Percentiles rank a stretch among this genome's conserved stretches.
Evolutionary conservation across 2,329 filamentous ascomycete genomes (phyloP).

Genomic region (Onygenales sp.): DNA sequence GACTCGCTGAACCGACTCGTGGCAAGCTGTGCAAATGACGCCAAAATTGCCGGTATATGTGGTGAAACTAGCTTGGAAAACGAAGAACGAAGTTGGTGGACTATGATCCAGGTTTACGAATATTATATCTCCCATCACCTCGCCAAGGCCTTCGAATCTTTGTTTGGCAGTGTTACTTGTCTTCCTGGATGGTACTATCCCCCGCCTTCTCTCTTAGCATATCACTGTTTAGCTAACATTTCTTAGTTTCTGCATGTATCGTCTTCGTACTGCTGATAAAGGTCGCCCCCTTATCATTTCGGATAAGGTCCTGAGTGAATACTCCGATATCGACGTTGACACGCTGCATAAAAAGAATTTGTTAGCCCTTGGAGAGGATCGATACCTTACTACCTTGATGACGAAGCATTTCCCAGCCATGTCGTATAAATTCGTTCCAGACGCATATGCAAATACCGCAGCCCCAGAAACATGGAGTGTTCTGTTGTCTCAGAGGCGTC

Average conservation of each 20-base stretch:
- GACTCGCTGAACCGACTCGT: constrained; percentile 90
- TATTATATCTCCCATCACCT: constrained; percentile 99
- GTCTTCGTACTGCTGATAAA: constrained; percentile 83
- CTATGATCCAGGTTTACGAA: constrained; percentile 99
- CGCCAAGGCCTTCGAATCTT: constrained; percentile 91
- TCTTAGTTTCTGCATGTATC: constrained; percentile 94
- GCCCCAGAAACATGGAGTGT: constrained; percentile 92
- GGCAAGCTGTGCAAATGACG: constrained; percentile 83
- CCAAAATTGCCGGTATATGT: constrained; percentile 94
- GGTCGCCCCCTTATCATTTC: constrained; percentile 91
- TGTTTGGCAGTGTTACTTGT: constrained; percentile 97
- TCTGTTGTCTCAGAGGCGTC: constrained; percentile 89
- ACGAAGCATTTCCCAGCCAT: constrained; percentile 93
- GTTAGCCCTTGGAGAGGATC: constrained; percentile 88
- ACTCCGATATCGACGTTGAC: constrained; percentile 80
- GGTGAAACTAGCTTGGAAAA: constrained; percentile 95
- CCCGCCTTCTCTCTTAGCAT: neutral
- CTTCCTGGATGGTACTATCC: constrained; percentile 87
- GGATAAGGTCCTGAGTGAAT: constrained; percentile 78
- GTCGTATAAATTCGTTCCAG: constrained; percentile 91
- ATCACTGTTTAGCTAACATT: constrained; percentile 27
- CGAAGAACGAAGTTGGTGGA: constrained; percentile 93
- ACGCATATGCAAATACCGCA: constrained; percentile 87
- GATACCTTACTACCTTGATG: constrained; percentile 94
- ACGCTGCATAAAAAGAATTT: constrained; percentile 94